Conservation (phyloP, 495 filamentous ascomycete genomes). For the Xylaria acuta region DNA sequence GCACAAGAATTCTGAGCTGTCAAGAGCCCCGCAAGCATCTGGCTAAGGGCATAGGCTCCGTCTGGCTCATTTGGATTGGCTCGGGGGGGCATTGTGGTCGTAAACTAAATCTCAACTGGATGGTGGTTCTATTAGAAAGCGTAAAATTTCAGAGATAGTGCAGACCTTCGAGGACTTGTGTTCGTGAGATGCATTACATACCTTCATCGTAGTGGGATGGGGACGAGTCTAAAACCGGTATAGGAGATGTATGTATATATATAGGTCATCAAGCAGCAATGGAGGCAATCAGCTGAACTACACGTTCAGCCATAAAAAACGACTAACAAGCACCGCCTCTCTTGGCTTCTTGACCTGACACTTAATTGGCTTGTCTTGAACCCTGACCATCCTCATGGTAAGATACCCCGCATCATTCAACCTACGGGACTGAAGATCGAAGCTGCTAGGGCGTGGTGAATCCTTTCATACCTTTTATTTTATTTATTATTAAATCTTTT, state of each 20-base stretch:
- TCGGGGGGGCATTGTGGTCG: background rate
- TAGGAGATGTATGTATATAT: background rate
- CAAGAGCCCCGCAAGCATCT: background rate
- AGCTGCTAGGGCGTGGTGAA: background rate
- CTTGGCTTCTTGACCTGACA: background rate
- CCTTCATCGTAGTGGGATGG: background rate
- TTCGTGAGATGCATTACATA: background rate
- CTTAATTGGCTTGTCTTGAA: background rate
- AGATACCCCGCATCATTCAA: background rate
- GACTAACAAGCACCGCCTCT: background rate
- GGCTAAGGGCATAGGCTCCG: background rate
- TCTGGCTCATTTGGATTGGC: no score
- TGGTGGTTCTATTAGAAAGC: background rate
- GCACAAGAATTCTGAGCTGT: background rate
- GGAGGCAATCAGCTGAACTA: background rate
- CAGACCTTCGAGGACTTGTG: background rate
- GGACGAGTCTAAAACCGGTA: background rate
- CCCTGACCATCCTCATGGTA: background rate
- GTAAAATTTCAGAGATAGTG: background rate
- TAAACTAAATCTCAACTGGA: background rate
- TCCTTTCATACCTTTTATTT: background rate
- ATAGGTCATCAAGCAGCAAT: background rate
- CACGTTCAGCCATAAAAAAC: background rate
- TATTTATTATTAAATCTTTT: no score
- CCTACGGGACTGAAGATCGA: background rate